Conservation (phyloP, 495 filamentous ascomycete species). For the Bryoglossum gracile region DNA sequence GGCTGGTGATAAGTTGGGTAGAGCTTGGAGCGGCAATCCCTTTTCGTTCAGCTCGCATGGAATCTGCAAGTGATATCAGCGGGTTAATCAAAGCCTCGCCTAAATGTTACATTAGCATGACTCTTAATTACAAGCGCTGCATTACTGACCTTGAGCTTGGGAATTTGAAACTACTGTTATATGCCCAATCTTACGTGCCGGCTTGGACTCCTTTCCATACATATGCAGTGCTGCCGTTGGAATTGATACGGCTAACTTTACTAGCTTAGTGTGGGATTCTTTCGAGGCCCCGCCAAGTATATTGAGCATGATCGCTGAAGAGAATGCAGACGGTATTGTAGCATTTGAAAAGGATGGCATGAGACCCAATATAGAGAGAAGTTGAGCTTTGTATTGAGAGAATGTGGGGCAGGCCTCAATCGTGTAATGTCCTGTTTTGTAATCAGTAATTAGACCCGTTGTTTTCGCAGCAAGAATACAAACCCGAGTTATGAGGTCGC, state of each 20-base stretch:
- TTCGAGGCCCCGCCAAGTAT: constrained; percentile 73
- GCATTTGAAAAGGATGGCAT: constrained; percentile 52
- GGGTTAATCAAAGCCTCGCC: constrained; percentile 61
- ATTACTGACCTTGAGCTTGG: neutral
- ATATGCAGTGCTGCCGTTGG: constrained; percentile 67
- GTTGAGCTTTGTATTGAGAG: constrained; percentile 88
- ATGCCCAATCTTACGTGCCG: constrained; percentile 91
- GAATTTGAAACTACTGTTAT: constrained; percentile 55
- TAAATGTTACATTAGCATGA: neutral
- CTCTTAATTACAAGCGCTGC: neutral
- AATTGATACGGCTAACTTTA: constrained; percentile 53
- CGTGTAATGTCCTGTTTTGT: constrained; percentile 95
- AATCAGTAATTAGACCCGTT: too few species aligned
- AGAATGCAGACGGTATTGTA: constrained; percentile 49
- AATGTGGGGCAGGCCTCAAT: constrained; percentile 82
- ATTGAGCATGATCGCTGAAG: constrained; percentile 86
- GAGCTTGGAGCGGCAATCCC: constrained; percentile 24
- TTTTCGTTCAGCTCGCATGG: constrained; percentile 55
- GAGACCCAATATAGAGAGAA: constrained; percentile 76
- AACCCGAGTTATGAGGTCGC: constrained; percentile 89
- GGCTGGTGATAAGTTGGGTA: too few species aligned
- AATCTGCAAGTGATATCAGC: constrained; percentile 55
- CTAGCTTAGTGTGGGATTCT: constrained; percentile 63
- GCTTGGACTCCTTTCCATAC: constrained; percentile 85
- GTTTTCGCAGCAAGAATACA: too few species aligned